Evolutionary conservation across 768 basidiomycete species (phyloP), one percentile per base, ranked within the genome.

Genomic region (Suillus fuscotomentosus): DNA sequence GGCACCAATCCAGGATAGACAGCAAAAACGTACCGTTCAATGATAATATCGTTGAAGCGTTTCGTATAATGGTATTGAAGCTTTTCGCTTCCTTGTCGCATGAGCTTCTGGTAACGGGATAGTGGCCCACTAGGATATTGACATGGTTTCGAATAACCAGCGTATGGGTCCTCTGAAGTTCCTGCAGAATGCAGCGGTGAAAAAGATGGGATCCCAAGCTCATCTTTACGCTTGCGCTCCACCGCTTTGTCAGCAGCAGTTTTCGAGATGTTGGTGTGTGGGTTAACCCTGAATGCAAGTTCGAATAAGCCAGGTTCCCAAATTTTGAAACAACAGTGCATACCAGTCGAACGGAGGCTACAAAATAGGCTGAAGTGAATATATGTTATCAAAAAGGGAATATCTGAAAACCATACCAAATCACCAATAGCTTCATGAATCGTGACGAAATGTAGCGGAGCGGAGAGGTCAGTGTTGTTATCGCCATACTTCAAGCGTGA

Each of bases 301-400:
- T 66, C 39, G 17, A 63, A 55, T 61, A 36, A 63, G 10, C 11
- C 14, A 57, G 24, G 9, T 63, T 50, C 47, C 50, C 20, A 54
- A 36, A 41, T 54, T 31, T 15, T 43, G 13, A 36, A 65, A 51
- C 60, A 65, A 47, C 60, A 24, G 22, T 27, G 66, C 62, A 61
- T 63, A 86, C 91, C 91, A 93, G 63, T 93, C 89, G 75, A 90
- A 93, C 2, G 75, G 78, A 38, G 87, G 87, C 87, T 91, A 61
- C 14, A 47, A 41, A 55, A 36, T 59, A 66, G 31, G 60, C 2
- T 43, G 34, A 27, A 64, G 27, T 69, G 54, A 57, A 65, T 27
- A 47, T 62, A 45, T 31, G 31, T 42, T 34, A 36, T 54, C 34
- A 54, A 54, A n/a, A 34, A 66, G 39, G 64, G 61, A 45, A 39